Conservation (phyloP, 768 basidiomycete genomes). For the Hygrocybe punicea region DNA sequence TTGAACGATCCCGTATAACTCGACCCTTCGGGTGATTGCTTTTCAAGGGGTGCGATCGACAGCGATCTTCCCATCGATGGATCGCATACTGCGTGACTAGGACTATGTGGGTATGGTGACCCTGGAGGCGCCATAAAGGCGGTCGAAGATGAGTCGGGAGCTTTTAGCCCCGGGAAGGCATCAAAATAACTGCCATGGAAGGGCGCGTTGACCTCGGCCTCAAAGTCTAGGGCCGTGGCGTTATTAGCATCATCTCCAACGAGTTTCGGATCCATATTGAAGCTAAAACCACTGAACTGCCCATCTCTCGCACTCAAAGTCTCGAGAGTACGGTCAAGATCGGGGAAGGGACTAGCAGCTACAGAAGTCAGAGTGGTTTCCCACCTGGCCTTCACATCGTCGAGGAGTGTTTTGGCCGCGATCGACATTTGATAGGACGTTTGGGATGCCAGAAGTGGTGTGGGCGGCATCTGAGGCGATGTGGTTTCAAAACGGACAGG, state of each 20-base stretch:
- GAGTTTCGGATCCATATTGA: constrained; percentile 79
- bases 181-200: constrained; percentile 66
- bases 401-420: constrained; percentile 77
- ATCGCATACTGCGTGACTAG: constrained; percentile 56
- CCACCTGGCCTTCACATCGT: constrained; percentile 75
- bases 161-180: constrained; percentile 62
- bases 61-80: constrained; percentile 41
- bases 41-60: constrained; percentile 39
- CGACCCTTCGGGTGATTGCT: constrained; percentile 43
- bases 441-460: constrained; percentile 45
- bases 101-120: constrained; percentile 46
- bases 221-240: constrained; percentile 46
- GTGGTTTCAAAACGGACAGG: constrained; percentile 48
- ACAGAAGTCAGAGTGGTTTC: constrained; percentile 49
- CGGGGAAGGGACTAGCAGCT: constrained; percentile 72
- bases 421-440: constrained; percentile 83
- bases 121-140: constrained; percentile 52
- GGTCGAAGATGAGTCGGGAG: constrained; percentile 28
- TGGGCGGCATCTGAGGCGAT: constrained; percentile 46
- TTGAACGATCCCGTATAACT: constrained; percentile 76
- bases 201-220: constrained; percentile 51
- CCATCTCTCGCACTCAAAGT: constrained; percentile 62
- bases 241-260: constrained; percentile 46
- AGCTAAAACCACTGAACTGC: constrained; percentile 71
- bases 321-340: constrained; percentile 81